Percentiles rank a stretch among this genome's conserved stretches.
Conservation (phyloP, 2,329 filamentous ascomycete species). For the Xylariaceae sp. region DNA sequence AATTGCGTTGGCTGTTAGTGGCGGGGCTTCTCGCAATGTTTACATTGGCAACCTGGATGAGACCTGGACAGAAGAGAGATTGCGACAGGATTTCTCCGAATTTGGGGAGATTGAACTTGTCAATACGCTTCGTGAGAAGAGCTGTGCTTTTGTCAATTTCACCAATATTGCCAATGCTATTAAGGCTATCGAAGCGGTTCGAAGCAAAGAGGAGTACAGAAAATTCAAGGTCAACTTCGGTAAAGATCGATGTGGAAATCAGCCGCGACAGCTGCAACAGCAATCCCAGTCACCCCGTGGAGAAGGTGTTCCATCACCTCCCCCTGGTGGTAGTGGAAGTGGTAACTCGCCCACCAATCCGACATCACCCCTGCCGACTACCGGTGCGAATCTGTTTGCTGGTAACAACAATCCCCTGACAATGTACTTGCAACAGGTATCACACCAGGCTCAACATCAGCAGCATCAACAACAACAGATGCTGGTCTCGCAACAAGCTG, state of each 20-base stretch:
- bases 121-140: constrained; percentile 96
- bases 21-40: constrained; percentile 96
- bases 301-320: constrained; percentile 64
- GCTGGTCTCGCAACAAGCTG: constrained; percentile 76
- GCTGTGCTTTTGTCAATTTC: constrained; percentile 99
- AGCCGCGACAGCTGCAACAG: constrained; percentile 82
- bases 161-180: constrained; percentile 99
- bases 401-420: constrained; percentile 87
- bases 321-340: constrained; percentile 65
- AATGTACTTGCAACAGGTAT: constrained; percentile 88
- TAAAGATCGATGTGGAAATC: constrained; percentile 97
- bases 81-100: constrained; percentile 95
- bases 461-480: constrained; percentile 77
- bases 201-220: constrained; percentile 94
- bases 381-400: constrained; percentile 73
- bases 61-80: constrained; percentile 93
- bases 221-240: constrained; percentile 99
- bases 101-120: constrained; percentile 98
- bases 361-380: constrained; percentile 60
- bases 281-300: constrained; percentile 70
- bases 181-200: constrained; percentile 96
- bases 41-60: constrained; percentile 98
- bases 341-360: constrained; percentile 61
- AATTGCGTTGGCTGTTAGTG: constrained; percentile 93
- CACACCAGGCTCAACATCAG: constrained; percentile 73